These are phyloP conservation scores for Leccinum incarnatum DNA, from an alignment of 768 basidiomycete genomes.

Conservation along the genomic window DNA sequence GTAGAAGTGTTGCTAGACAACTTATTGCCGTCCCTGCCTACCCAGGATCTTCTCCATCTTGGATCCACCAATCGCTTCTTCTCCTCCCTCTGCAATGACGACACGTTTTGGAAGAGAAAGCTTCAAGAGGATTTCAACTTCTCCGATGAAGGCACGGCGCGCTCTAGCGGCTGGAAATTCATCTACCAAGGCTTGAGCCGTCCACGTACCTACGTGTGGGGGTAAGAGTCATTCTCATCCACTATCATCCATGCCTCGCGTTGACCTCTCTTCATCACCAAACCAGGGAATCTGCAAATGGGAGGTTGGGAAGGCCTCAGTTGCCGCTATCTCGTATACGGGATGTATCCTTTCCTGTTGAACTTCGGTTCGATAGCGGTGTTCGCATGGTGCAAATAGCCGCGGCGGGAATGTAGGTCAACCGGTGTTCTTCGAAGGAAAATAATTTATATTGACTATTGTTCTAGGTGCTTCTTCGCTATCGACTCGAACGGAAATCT, in stretches of 20 bases:
- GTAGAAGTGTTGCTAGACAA: constrained; percentile 78
- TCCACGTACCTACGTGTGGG: constrained; percentile 54
- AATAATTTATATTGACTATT: background rate
- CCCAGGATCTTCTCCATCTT: constrained; percentile 56
- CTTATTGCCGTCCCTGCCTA: constrained; percentile 54
- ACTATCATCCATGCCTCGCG: background rate
- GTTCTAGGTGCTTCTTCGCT: constrained; percentile 83
- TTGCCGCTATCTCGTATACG: constrained; percentile 26
- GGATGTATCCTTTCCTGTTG: constrained; percentile 62
- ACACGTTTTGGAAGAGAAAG: constrained; percentile 76
- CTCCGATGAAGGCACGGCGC: constrained; percentile 64
- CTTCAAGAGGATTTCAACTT: constrained; percentile 76
- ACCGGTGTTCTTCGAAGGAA: constrained; percentile 1
- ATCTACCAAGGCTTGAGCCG: constrained; percentile 70
- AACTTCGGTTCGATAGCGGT: constrained; percentile 53
- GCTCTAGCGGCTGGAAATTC: constrained; percentile 75
- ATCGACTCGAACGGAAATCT: constrained; percentile 72
- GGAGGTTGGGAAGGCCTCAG: constrained; percentile 57
- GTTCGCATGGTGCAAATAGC: constrained; percentile 67
- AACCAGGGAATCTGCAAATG: constrained; percentile 56
- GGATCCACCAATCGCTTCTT: constrained; percentile 65
- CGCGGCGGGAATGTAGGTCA: constrained; percentile 77
- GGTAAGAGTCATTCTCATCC: constrained; percentile 41
- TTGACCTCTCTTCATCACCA: constrained; percentile 1
- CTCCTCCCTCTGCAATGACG: constrained; percentile 58